Evolutionary conservation across 768 basidiomycete genomes (phyloP).

Genomic region (Leccinum imitatum): DNA sequence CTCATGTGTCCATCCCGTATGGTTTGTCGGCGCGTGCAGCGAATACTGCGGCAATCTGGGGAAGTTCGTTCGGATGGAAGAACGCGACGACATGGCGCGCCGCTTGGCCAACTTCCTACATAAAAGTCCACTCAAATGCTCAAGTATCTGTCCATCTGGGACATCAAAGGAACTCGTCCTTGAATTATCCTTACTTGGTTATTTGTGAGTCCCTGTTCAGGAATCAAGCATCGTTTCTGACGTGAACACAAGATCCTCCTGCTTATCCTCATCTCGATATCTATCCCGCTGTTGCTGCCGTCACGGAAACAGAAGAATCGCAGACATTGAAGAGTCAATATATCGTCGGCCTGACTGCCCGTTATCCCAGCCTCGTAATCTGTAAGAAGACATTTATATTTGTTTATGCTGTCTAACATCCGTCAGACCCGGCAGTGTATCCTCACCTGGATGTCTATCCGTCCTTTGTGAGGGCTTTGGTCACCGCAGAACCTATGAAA

Average conservation of each 20-base stretch:
- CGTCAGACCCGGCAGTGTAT: conserved; percentile 23
- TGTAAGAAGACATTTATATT: conserved; percentile 27
- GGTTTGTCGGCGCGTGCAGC: conserved; percentile 46
- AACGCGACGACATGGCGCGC: conserved; percentile 16
- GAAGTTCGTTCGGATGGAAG: conserved; percentile 22
- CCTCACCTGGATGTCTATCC: conserved; percentile 24
- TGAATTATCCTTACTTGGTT: conserved; percentile 24
- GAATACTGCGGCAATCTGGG: conserved; percentile 39
- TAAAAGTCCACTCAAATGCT: background rate
- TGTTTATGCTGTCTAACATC: conserved; percentile 6
- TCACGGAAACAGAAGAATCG: background rate
- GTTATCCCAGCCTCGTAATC: conserved; percentile 38
- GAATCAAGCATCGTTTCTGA: conserved; percentile 13
- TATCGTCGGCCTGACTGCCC: conserved; percentile 9
- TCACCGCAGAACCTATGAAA: background rate
- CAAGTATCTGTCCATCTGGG: background rate
- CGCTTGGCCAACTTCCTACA: conserved; percentile 16
- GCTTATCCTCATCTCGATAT: conserved; percentile 43
- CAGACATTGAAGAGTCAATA: background rate
- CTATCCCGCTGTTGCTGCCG: conserved; percentile 30
- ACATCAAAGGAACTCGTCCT: conserved; percentile 9
- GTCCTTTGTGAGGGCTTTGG: background rate
- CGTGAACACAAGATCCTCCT: conserved; percentile 36
- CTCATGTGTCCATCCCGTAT: conserved; percentile 44
- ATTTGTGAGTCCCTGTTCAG: conserved; percentile 26